Percentiles rank a stretch among this genome's conserved stretches.
Conservation (phyloP, 768 basidiomycete species). For the Fistulinella prunicolor region DNA sequence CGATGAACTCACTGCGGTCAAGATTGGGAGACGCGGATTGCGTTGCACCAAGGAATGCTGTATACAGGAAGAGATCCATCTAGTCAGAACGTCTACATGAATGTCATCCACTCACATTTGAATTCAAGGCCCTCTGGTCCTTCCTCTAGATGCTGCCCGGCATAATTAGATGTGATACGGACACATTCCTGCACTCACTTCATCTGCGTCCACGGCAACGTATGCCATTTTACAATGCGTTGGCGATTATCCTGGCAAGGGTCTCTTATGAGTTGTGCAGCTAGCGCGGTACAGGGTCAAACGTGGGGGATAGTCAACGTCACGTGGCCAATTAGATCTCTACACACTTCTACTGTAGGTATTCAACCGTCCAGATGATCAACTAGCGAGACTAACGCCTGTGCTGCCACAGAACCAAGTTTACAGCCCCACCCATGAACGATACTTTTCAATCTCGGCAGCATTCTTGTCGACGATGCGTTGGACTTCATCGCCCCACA, state of each 20-base stretch:
- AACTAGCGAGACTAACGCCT: too few species aligned
- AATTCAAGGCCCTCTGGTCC: conserved; percentile 70
- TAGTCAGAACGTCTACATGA: not conserved
- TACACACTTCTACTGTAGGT: too few species aligned
- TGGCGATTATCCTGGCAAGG: not conserved
- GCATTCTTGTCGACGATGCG: conserved; percentile 54
- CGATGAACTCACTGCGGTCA: conserved; percentile 44
- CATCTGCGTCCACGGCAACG: conserved; percentile 68
- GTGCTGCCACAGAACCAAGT: not conserved
- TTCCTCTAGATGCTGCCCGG: conserved; percentile 55
- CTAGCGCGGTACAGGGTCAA: not conserved
- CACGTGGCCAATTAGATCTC: conserved; percentile 3
- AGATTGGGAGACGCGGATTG: conserved; percentile 35
- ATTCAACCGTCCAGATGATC: too few species aligned
- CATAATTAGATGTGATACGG: not conserved
- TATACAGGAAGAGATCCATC: not conserved
- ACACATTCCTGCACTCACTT: conserved; percentile 41
- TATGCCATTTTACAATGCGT: conserved; percentile 52
- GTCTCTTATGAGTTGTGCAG: too few species aligned
- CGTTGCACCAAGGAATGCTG: conserved; percentile 55
- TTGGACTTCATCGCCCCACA: conserved; percentile 70
- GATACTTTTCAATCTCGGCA: conserved; percentile 55
- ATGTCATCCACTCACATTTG: conserved; percentile 48
- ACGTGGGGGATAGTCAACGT: not conserved
- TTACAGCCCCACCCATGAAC: conserved; percentile 47